These are phyloP conservation scores for Alliaria petiolata DNA, from an alignment of 345 rosid genomes.

Conservation along the genomic window DNA sequence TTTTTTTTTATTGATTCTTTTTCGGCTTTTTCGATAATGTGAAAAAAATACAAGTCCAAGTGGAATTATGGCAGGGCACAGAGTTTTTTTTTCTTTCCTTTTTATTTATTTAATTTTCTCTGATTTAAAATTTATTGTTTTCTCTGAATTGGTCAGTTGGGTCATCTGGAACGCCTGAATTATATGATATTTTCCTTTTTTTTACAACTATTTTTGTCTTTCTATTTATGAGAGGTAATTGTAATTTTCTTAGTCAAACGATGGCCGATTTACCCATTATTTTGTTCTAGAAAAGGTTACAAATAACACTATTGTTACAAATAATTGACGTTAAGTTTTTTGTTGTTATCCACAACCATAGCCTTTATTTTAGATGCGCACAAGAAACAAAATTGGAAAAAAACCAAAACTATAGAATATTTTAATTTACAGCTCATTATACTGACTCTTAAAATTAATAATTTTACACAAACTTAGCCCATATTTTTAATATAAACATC, in stretches of 20 bases:
- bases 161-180: slow-evolving; percentile 66
- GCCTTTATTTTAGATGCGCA: slow-evolving; percentile 20
- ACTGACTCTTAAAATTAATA: neutral
- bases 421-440: slow-evolving; percentile 19
- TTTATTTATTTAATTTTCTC: neutral
- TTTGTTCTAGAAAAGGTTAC: slow-evolving; percentile 12
- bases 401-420: neutral
- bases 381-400: slow-evolving; percentile 6
- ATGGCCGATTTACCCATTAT: slow-evolving; percentile 12
- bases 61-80: slow-evolving; percentile 26
- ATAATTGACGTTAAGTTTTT: slow-evolving; percentile 8
- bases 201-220: neutral
- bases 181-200: slow-evolving; percentile 34
- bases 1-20: neutral
- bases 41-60: slow-evolving; percentile 36
- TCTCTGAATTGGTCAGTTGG: slow-evolving; percentile 56
- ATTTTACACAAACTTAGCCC: neutral
- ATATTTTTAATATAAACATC: neutral
- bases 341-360: slow-evolving; percentile 26
- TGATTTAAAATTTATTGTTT: slow-evolving; percentile 20
- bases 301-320: slow-evolving; percentile 9
- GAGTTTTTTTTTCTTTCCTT: neutral
- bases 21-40: slow-evolving; percentile 24
- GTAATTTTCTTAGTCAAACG: slow-evolving; percentile 23
- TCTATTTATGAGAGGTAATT: slow-evolving; percentile 20